Base-by-base conservation (phyloP, 768 basidiomycete genomes). In the Suillus subaureus region DNA sequence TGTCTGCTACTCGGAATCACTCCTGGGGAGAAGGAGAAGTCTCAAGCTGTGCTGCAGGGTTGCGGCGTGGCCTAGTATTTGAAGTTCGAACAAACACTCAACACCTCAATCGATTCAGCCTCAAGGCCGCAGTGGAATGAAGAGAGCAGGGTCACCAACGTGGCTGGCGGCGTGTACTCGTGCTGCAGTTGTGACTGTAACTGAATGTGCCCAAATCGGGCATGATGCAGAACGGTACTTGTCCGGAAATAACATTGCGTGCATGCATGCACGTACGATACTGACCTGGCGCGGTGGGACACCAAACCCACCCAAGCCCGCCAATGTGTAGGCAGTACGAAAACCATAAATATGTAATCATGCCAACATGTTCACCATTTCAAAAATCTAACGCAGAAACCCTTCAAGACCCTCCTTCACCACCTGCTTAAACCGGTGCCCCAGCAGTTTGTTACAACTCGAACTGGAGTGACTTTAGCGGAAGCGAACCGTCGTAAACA, bases 381-480 rank as follows among this genome's bases (percentile, higher is more conserved):
- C 61, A 70, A 40, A 69, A 70, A 18, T 52, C 51, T 31, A 79
- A 73, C 40, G 63, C 69, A 21, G 63, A 47, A 2, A 79, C 64
- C 73, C 75, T 28, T 69, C 74, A 42, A 80, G 69, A 16, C 85
- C 84, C 28, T 87, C 84, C 63, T 78, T 79, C 35, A 86, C 78
- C 54, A 91, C 69, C 15, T 61, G 70, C 51, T 77, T 78, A 70
- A 89, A 89, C 55, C 81, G 79, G 65, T 78, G 78, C 64, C 71
- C 71, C 54, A 81, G 82, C 39, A 78, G 74, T 62, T 78, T 79
- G 65, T 83, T 79, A 64, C 80, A 91, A 75, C 64, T 89, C 85
- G 52, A 82, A 81, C 12, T 74, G 78, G 13, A 93, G 79, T 61
- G 75, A 74, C 65, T 75, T 81, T 64, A 92, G 72, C 4, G 92